Percentiles rank a stretch among this genome's conserved stretches.
Evolutionary conservation across 108 stramenopile species (phyloP).

Genomic region (Schizochytrium sp.): DNA sequence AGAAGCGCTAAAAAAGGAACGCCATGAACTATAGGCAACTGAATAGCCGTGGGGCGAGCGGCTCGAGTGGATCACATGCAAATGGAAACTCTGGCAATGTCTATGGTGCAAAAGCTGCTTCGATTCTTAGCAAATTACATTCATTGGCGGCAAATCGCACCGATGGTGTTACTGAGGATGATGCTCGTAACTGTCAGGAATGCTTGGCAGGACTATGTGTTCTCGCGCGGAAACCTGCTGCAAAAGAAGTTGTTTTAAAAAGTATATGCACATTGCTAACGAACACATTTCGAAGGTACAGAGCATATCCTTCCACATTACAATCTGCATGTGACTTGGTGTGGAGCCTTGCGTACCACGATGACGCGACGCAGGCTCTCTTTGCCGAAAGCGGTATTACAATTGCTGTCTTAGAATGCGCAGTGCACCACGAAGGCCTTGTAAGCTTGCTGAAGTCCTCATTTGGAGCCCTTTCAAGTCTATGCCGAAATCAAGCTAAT

Average conservation of each 20-base stretch:
- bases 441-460: background rate
- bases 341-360: conserved; percentile 55
- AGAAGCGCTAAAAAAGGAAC: too few relatives aligned
- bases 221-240: conserved; percentile 21
- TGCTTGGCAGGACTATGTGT: conserved; percentile 21
- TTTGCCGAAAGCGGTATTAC: conserved; percentile 39
- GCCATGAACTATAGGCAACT: too few relatives aligned
- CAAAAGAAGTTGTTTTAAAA: conserved; percentile 11
- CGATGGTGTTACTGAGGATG: conserved; percentile 43
- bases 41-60: too few relatives aligned
- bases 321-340: conserved; percentile 32
- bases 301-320: background rate
- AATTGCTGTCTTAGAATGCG: conserved; percentile 12
- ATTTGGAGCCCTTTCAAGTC: conserved; percentile 25
- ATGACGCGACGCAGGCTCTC: background rate
- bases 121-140: conserved; percentile 25
- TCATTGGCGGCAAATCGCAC: background rate
- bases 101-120: background rate
- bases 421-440: background rate
- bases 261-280: conserved; percentile 11
- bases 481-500: background rate
- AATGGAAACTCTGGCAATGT: background rate
- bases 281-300: background rate
- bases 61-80: too few relatives aligned
- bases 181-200: conserved; percentile 42